Evolutionary conservation across 2,329 filamentous ascomycete species (phyloP), one percentile per base, ranked within the genome.

Genomic region (Pseudodiploospora longispora): DNA sequence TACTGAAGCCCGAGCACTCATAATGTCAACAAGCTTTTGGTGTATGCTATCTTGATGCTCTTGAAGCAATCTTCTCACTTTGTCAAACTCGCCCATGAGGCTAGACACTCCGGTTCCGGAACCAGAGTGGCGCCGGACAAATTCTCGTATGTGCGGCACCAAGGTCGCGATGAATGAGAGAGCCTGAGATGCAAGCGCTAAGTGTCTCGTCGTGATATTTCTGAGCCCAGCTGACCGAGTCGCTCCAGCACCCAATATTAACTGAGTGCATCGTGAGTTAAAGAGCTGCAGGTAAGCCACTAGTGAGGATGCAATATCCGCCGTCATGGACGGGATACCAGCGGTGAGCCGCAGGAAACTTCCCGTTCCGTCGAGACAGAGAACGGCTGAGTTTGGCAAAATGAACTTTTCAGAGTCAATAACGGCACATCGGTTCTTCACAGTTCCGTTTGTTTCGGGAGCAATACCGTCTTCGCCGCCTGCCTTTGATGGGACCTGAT

Each of bases 141-240:
- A 95, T 65, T 97, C 93, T 37, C 91, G 82, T 29, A 96, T 76
- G 59, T 97, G 90, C 0, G 93, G 91, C 4, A 95, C 83, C 2
- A 97, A 71, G 0, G 87, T 82, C 27, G 90, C 85, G 38, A 95
- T 81, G 61, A 98, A 96, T 37, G 85, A 84, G 19, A 97, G 68
- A 0, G 90, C 86, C 62, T 96, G 91, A 0, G 86, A 90, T 3
- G 93, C 90, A 12, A 97, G 79, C 0, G 93, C 90, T 2, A 98
- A 76, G 65, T 98, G 91, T 56, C 93, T 93, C 1, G 93, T 95
- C 1, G 87, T 95, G 61, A 98, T 98, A 58, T 96, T 96, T 62
- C 89, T 95, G 19, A 98, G 71, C 0, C 91, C 91, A 1, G 90
- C 93, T 27, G 85, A 89, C 32, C 81, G 76, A 5, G 87, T 96